phyloP scores from a whole-genome alignment of 306 rosid genomes.

The Lathyrus sativus region DNA sequence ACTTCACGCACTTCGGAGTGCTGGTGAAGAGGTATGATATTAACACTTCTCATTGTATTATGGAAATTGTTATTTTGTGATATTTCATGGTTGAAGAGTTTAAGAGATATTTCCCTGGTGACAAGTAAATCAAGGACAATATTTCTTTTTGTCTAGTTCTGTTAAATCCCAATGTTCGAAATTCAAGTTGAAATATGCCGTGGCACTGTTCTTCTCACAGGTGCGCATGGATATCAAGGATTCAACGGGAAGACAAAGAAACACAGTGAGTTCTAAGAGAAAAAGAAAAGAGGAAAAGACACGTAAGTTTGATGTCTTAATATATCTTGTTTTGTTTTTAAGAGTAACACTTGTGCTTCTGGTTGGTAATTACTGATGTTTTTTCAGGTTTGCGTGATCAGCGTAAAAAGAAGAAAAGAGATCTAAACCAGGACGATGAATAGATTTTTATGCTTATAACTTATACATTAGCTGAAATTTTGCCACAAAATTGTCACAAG shows the following conservation, averaged over 20 bases:
- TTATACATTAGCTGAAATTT: constrained; percentile 27
- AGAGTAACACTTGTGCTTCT: constrained; percentile 1
- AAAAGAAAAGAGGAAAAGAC: constrained; percentile 84
- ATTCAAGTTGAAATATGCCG: too few relatives aligned
- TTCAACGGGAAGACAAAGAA: constrained; percentile 54
- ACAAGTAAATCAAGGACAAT: constrained; percentile 1
- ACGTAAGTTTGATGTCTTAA: constrained; percentile 45
- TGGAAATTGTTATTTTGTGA: constrained; percentile 4
- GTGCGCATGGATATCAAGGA: constrained; percentile 71
- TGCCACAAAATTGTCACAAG: constrained; percentile 17
- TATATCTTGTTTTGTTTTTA: not conserved
- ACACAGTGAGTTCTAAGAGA: constrained; percentile 51
- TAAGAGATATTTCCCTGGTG: constrained; percentile 19
- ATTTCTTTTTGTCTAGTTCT: not conserved
- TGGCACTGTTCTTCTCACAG: constrained; percentile 37
- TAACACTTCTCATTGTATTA: not conserved
- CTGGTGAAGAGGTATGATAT: constrained; percentile 72
- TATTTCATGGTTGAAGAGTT: not conserved
- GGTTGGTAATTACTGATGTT: constrained; percentile 3
- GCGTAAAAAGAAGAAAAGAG: constrained; percentile 67
- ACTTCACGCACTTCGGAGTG: constrained; percentile 79
- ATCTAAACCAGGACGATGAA: constrained; percentile 42
- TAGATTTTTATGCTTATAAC: constrained; percentile 23
- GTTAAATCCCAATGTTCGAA: too few relatives aligned
- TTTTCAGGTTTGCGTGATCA: constrained; percentile 73